These are phyloP conservation scores for Tuber magnatum DNA, from an alignment of 495 filamentous ascomycete genomes.

Conservation along the genomic window DNA sequence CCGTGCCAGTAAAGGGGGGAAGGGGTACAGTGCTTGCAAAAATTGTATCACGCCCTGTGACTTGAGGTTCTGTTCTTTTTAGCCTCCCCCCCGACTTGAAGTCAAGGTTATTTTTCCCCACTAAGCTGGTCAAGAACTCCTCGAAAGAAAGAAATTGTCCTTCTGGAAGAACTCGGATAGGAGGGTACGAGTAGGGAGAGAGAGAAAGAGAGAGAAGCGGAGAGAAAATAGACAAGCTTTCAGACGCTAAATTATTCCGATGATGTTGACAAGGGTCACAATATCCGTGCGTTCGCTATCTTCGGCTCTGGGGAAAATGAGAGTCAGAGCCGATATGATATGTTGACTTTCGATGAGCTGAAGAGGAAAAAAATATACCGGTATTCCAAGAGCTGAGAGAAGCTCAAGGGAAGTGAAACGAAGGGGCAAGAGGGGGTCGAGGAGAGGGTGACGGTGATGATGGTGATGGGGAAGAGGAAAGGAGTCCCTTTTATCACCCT, in stretches of 20 bases:
- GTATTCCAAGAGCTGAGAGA: background rate
- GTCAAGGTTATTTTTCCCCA: background rate
- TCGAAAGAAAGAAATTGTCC: background rate
- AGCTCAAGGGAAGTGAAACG: background rate
- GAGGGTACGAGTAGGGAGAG: background rate
- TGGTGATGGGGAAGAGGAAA: background rate
- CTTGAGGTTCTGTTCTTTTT: background rate
- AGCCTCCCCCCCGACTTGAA: background rate
- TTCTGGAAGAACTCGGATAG: background rate
- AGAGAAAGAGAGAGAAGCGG: background rate
- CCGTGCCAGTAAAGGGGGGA: background rate
- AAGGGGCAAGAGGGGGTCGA: background rate
- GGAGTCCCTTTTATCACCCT: background rate
- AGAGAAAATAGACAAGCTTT: background rate
- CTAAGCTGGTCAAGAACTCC: background rate
- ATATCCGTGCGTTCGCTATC: background rate
- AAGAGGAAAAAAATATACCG: background rate
- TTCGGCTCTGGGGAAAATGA: background rate
- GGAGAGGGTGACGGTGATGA: background rate
- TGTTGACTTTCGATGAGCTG: background rate
- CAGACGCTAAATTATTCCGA: background rate
- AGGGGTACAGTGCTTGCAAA: background rate
- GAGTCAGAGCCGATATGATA: background rate
- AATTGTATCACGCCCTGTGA: conserved; percentile 3
- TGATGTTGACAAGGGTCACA: background rate